Evolutionary conservation across 805 yeast species (phyloP).

Genomic region (Candida hungchunana): DNA sequence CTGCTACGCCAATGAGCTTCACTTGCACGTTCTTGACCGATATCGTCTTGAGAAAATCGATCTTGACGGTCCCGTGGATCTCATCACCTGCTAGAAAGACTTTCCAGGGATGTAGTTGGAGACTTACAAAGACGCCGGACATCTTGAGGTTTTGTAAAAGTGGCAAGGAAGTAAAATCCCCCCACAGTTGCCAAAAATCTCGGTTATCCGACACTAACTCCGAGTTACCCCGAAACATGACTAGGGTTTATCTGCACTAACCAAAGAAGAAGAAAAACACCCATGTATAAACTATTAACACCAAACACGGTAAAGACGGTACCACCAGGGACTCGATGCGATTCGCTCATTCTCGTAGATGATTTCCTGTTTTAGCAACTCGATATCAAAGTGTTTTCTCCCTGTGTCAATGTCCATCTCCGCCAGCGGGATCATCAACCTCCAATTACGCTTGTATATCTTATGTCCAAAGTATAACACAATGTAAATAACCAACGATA

Average conservation of each 20-base stretch:
- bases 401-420: slow-evolving; percentile 34
- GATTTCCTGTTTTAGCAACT: slow-evolving; percentile 45
- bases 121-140: background rate
- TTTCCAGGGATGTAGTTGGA: slow-evolving; percentile 5
- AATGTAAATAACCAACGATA: slow-evolving; percentile 59
- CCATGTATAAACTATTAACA: slow-evolving; percentile 32
- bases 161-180: no score
- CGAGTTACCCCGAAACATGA: no score
- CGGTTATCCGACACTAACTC: no score
- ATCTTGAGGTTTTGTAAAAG: no score
- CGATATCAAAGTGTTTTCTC: slow-evolving; percentile 53
- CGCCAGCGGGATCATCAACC: slow-evolving; percentile 35
- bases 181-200: no score
- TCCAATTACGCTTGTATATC: slow-evolving; percentile 42
- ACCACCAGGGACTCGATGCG: slow-evolving; percentile 43
- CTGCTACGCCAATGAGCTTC: slow-evolving; percentile 5
- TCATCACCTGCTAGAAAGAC: slow-evolving; percentile 6
- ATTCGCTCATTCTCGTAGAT: slow-evolving; percentile 46
- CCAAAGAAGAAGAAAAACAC: background rate
- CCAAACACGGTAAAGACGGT: slow-evolving; percentile 41
- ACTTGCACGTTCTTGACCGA: slow-evolving; percentile 6
- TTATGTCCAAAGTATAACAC: slow-evolving; percentile 56
- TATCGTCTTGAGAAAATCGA: slow-evolving; percentile 1
- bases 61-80: slow-evolving; percentile 7
- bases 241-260: no score